These are phyloP conservation scores for Excoecaria cochinchinensis DNA, from an alignment of 345 rosid species.

Conservation along the genomic window DNA sequence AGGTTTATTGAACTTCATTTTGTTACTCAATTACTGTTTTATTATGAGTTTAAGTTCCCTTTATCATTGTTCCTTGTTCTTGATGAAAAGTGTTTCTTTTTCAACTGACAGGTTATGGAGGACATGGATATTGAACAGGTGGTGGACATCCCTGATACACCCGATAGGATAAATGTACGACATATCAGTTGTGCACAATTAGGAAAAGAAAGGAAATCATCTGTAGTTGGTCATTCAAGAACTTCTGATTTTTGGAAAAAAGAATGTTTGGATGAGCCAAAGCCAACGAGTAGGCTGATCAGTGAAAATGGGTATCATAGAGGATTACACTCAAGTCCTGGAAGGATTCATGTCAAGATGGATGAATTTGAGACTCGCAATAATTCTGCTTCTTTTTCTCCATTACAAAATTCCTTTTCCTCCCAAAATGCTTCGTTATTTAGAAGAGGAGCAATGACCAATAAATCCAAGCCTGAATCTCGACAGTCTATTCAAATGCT, in stretches of 20 bases:
- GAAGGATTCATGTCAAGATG: slow-evolving; percentile 23
- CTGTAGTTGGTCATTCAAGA: slow-evolving; percentile 27
- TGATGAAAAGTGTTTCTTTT: neutral
- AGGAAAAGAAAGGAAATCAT: slow-evolving; percentile 40
- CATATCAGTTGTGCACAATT: slow-evolving; percentile 22
- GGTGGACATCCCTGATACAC: slow-evolving; percentile 70
- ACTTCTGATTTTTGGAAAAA: slow-evolving; percentile 28
- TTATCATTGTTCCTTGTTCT: neutral
- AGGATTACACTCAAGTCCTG: slow-evolving; percentile 28
- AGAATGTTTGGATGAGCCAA: slow-evolving; percentile 32
- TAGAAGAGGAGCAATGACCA: slow-evolving; percentile 40
- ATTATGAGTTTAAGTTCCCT: no score
- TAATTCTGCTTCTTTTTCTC: slow-evolving; percentile 21
- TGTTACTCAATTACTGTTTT: neutral
- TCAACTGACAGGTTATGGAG: slow-evolving; percentile 49
- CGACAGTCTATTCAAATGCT: slow-evolving; percentile 27
- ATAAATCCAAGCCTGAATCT: slow-evolving; percentile 30
- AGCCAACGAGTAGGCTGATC: slow-evolving; percentile 31
- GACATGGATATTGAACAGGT: slow-evolving; percentile 63
- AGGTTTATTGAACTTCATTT: neutral
- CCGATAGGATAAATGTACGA: slow-evolving; percentile 54
- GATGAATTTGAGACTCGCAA: slow-evolving; percentile 31
- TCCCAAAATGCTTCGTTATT: slow-evolving; percentile 37
- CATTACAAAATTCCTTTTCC: slow-evolving; percentile 24
- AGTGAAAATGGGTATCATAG: slow-evolving; percentile 31